Evolutionary conservation across 495 filamentous ascomycete species (phyloP).

Genomic region (Chaetomium cochliodes): DNA sequence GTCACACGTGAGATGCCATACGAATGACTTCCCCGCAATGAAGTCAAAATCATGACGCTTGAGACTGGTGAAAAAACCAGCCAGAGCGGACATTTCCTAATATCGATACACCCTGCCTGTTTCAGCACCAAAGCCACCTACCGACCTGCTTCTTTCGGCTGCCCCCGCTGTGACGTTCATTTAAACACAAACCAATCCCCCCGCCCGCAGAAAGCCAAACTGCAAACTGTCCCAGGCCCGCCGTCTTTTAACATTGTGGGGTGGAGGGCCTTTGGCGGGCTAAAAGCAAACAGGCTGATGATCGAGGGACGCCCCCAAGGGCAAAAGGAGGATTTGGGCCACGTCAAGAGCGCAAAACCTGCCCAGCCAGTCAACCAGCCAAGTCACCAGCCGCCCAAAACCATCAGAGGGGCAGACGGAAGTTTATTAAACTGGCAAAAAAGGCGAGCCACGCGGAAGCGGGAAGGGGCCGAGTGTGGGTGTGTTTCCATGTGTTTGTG

Average conservation of each 20-base stretch:
- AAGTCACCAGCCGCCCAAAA: not conserved
- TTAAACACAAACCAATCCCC: not conserved
- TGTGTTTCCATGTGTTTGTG: not conserved
- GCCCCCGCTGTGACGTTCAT: slow-evolving; percentile 11
- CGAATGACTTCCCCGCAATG: not conserved
- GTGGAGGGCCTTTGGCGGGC: slow-evolving; percentile 23
- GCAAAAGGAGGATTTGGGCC: not conserved
- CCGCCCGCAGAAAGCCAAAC: not conserved
- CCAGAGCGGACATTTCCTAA: not conserved
- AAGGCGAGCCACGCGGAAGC: not conserved
- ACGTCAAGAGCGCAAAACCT: not conserved
- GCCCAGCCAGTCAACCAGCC: not conserved
- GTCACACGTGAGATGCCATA: not conserved
- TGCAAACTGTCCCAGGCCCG: not conserved
- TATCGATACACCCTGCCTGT: slow-evolving; percentile 1
- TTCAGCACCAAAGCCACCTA: not conserved
- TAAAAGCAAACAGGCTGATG: slow-evolving; percentile 34
- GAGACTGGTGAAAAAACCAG: not conserved
- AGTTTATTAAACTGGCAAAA: not conserved
- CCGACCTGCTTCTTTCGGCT: slow-evolving; percentile 18
- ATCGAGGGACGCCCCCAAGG: not conserved
- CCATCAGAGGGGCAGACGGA: not conserved
- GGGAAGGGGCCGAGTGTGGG: not conserved
- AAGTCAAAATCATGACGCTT: slow-evolving; percentile 20
- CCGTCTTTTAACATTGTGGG: not conserved